Percentiles rank a stretch among this genome's conserved stretches.
These are phyloP conservation scores for Aspergillus viridinutans DNA, from an alignment of 2,329 filamentous ascomycete species.

Conservation along the genomic window DNA sequence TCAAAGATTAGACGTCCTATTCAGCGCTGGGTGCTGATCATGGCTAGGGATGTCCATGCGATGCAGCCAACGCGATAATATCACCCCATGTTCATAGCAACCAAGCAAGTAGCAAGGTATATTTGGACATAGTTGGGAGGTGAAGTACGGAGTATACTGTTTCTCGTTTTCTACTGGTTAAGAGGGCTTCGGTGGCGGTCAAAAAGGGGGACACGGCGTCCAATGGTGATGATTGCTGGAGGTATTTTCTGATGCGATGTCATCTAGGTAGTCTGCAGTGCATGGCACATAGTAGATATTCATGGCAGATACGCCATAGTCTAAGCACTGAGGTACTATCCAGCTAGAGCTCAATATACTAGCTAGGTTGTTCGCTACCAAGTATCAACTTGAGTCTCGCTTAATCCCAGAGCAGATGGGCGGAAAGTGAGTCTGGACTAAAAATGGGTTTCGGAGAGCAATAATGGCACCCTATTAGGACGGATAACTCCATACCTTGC, in stretches of 20 bases:
- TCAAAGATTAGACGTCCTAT: background rate
- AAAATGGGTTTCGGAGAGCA: background rate
- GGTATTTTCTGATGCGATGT: background rate
- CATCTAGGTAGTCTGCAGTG: background rate
- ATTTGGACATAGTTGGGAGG: background rate
- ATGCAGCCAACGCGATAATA: background rate
- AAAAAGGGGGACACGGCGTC: background rate
- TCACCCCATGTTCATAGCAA: background rate
- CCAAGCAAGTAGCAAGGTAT: background rate
- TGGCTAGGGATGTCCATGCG: background rate
- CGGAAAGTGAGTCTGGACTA: background rate
- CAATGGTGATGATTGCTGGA: background rate
- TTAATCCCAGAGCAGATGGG: no score
- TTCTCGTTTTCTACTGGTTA: background rate
- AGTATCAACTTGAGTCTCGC: no score
- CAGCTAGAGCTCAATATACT: background rate
- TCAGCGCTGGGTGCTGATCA: no score
- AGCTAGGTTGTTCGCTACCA: background rate
- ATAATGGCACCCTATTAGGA: background rate
- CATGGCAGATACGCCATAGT: background rate
- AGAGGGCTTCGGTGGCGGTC: background rate
- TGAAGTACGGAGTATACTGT: background rate
- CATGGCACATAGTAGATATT: background rate
- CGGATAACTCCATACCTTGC: background rate
- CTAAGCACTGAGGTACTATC: background rate